Evolutionary conservation across 306 rosid species (phyloP), one percentile per base, ranked within the genome.

Genomic region (Astragalus glycyphyllos): DNA sequence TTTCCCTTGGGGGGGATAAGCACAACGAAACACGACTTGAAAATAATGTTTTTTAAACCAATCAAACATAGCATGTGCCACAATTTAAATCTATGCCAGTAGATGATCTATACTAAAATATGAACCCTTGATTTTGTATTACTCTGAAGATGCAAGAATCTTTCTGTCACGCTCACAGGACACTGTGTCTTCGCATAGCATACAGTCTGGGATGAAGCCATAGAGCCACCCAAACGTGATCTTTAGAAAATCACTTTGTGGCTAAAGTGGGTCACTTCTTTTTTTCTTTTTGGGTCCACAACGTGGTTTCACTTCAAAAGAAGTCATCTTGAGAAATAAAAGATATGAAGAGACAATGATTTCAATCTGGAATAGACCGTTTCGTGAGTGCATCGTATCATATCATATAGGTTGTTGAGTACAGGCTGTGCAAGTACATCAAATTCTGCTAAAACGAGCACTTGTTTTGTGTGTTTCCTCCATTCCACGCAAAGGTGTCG

Each of bases 201-300:
- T 26, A 74, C 58, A 46, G 66, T 32, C 29, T 44, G 72, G 11
- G 50, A 38, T 61, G 50, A 47, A 60, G 14, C 32, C 66, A 71
- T 11, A 9, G 58, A 34, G 40, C 67, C 65, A 54, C 66, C 48
- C 58, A 16, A 32, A 74, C 66, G 17, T 54, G 34, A 74, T 65
- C 65, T 55, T 65, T 37, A 53, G 59, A 44, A 32, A 45, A 74
- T 45, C 51, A 65, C 47, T 16, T 37, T 75, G 51, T 59, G 32
- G 49, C 38, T 8, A 29, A 58, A n/a, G 57, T 68, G 70, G 63
- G 80, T 49, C 71, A 60, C 57, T 38, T 62, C 17, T 20, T 62
- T 62, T 23, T 3, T 38, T 38, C 8, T 61, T 40, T 61, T 40
- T 61, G 49, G 66, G 67, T 16, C 67, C 67, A 20, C 67, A 57